Percentiles rank a stretch among this genome's conserved stretches.
These are phyloP conservation scores for Cyathus striatus DNA, from an alignment of 768 basidiomycete species.

Conservation along the genomic window DNA sequence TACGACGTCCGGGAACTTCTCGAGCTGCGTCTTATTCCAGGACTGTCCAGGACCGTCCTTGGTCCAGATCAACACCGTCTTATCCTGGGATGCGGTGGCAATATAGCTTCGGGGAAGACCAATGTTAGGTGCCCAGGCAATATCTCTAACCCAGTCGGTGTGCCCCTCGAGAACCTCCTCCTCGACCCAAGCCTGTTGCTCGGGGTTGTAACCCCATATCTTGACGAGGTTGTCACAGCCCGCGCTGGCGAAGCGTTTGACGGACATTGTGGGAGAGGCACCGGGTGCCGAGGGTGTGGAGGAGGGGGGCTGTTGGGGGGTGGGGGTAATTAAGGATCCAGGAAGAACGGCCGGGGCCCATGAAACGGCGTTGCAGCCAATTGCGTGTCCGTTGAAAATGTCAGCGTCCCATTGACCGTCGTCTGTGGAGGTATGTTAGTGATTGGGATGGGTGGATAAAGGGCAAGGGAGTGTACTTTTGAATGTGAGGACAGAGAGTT, in stretches of 20 bases:
- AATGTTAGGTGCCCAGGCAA: constrained; percentile 98
- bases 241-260: constrained; percentile 92
- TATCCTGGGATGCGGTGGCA: constrained; percentile 93
- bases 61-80: constrained; percentile 88
- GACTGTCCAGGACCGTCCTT: constrained; percentile 69
- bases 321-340: constrained; percentile 76
- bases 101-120: constrained; percentile 93
- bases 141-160: constrained; percentile 96
- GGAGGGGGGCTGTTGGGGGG: constrained; percentile 43
- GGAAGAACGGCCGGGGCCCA: constrained; percentile 94
- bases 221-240: constrained; percentile 95
- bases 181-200: constrained; percentile 83
- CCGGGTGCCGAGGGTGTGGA: constrained; percentile 44
- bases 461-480: constrained; percentile 56
- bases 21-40: constrained; percentile 79
- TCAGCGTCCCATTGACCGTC: constrained; percentile 96
- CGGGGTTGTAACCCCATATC: constrained; percentile 89
- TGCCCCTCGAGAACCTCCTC: constrained; percentile 91
- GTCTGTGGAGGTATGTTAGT: constrained; percentile 40
- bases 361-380: constrained; percentile 94
- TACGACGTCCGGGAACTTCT: constrained; percentile 95
- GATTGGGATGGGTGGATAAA: not conserved
- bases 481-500: constrained; percentile 93
- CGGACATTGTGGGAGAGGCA: constrained; percentile 44
- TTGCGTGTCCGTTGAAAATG: constrained; percentile 93